Base-by-base conservation (phyloP, 345 rosid species). In the Kernera saxatilis region DNA sequence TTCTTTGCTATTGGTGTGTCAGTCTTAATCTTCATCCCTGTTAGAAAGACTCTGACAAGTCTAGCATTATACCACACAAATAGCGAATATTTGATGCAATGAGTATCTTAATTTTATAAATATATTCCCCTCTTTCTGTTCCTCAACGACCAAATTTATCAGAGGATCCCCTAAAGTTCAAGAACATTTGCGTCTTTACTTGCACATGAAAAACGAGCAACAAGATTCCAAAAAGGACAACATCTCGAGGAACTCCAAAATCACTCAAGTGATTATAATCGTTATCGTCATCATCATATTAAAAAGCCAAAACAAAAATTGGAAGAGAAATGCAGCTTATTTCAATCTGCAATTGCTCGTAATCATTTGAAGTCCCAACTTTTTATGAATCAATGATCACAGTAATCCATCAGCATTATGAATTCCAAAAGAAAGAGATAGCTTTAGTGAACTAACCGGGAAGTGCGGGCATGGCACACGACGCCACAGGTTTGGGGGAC, bases 401-500 rank as follows among this genome's bases (percentile, higher is more conserved):
- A 68, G 8, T 33, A 19, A 37, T 12, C 14, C 4, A 37, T 27
- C 9, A 49, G 5, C 9, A 49, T 9, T 5, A 29, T 29, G 32
- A 29, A 29, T 0, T 29, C 32, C 6, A 0, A 7, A 29, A 6
- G 1, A 29, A 29, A 29, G 5, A 29, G 35, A 11, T 17, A 29
- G 33, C 33, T 2, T 13, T 33, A 6, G 35, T 8, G 29, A 10
- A 60, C 84, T 50, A 62, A 92, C 98, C 97, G 0, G 98, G 98
- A 70, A 93, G 97, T 1, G 98, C 98, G 0, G 98, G 98, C 98
- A 93, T 93, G 69, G 98, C 98, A 60, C 98, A 93, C 1, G 98
- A 93, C 0, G 98, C 98, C 1, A 93, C 98, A 6, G 98, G 98
- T 79, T 93, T 93, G 7, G 98, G 98, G 13, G 97, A 90, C 62